Conservation (phyloP, 2,329 filamentous ascomycete species). For the Ploettnerulaceae sp. region DNA sequence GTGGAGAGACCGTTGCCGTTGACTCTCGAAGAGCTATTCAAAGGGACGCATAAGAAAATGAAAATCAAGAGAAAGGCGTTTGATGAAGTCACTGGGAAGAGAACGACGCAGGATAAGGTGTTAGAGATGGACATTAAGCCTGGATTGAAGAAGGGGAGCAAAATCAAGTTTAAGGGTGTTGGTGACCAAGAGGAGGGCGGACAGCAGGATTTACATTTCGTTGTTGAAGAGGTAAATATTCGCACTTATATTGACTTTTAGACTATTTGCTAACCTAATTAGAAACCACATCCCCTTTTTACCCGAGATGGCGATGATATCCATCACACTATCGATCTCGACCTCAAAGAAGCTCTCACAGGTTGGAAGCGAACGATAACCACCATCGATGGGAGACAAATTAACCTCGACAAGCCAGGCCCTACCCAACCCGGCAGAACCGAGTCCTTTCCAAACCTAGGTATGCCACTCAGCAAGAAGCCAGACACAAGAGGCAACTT, state of each 20-base stretch:
- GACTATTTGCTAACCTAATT: constrained; percentile 37
- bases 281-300: constrained; percentile 86
- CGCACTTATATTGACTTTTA: neutral
- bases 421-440: constrained; percentile 81
- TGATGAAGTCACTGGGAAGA: constrained; percentile 73
- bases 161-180: constrained; percentile 98
- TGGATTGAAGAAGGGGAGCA: constrained; percentile 91
- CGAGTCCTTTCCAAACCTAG: constrained; percentile 77
- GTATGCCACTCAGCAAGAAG: constrained; percentile 94
- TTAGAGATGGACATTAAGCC: constrained; percentile 94
- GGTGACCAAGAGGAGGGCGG: constrained; percentile 96
- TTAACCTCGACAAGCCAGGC: constrained; percentile 73
- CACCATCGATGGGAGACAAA: constrained; percentile 87
- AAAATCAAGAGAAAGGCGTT: constrained; percentile 97
- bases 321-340: constrained; percentile 70
- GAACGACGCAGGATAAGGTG: constrained; percentile 81
- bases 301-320: constrained; percentile 86
- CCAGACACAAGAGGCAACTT: constrained; percentile 81
- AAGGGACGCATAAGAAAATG: constrained; percentile 89
- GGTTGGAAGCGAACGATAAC: constrained; percentile 89
- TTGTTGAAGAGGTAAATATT: constrained; percentile 78
- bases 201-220: constrained; percentile 90
- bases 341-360: constrained; percentile 88
- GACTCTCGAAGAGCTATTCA: constrained; percentile 82
- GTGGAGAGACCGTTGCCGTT: constrained; percentile 80